Percentiles rank a stretch among this genome's conserved stretches.
These are phyloP conservation scores for Pythium diclinum DNA, from an alignment of 352 stramenopile genomes.

Conservation along the genomic window DNA sequence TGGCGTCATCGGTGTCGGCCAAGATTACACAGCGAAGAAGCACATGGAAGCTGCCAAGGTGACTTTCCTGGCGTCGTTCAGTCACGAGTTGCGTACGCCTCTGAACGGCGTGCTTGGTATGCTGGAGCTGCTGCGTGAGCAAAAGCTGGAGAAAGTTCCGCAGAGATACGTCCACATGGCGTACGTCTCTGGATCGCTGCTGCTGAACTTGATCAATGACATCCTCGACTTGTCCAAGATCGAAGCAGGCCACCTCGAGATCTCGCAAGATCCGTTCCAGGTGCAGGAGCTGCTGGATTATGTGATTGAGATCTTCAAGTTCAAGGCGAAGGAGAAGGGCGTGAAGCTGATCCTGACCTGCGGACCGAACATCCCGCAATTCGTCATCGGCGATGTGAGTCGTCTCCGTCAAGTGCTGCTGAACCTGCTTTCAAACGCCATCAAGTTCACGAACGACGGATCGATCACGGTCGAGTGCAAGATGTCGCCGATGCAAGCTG, in stretches of 20 bases:
- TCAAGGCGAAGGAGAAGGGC: slow-evolving; percentile 79
- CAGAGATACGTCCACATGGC: slow-evolving; percentile 84
- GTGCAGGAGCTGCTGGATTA: slow-evolving; percentile 83
- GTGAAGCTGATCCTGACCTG: slow-evolving; percentile 82
- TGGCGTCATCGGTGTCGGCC: slow-evolving; percentile 89
- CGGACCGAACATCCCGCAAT: slow-evolving; percentile 73
- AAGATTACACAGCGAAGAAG: slow-evolving; percentile 90
- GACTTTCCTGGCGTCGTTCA: slow-evolving; percentile 86
- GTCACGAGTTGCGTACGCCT: slow-evolving; percentile 77
- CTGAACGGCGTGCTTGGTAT: slow-evolving; percentile 83
- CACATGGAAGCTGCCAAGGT: slow-evolving; percentile 86
- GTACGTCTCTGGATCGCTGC: slow-evolving; percentile 78
- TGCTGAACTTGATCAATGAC: slow-evolving; percentile 92
- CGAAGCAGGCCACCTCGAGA: slow-evolving; percentile 89
- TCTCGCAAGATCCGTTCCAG: slow-evolving; percentile 82
- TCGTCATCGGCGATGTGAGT: slow-evolving; percentile 76
- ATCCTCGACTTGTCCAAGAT: slow-evolving; percentile 93
- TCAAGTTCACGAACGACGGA: slow-evolving; percentile 85
- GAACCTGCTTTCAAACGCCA: slow-evolving; percentile 84
- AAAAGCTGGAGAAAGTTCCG: slow-evolving; percentile 58
- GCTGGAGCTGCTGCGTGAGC: slow-evolving; percentile 77
- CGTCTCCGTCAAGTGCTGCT: slow-evolving; percentile 76
- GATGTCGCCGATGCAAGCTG: slow-evolving; percentile 59
- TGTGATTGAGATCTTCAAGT: slow-evolving; percentile 89
- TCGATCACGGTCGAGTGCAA: slow-evolving; percentile 78